These are phyloP conservation scores for Zygnema circumcarinatum DNA, from an alignment of 139 green algal species.

Conservation along the genomic window DNA sequence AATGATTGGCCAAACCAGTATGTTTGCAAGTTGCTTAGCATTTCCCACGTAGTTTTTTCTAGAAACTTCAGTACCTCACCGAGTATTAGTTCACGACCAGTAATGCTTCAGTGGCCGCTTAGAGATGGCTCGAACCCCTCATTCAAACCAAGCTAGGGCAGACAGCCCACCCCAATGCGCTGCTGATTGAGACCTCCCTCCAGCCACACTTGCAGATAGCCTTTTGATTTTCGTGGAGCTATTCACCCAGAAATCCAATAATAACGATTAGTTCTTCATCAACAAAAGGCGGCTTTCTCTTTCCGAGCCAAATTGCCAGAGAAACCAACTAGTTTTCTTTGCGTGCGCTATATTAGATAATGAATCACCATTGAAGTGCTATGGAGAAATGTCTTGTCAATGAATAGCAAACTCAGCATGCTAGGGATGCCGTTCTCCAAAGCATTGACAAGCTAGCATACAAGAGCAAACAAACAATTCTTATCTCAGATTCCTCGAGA, in stretches of 20 bases:
- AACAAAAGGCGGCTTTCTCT: background rate
- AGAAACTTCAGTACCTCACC: too few species aligned
- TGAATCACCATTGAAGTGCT: background rate
- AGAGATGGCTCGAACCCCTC: too few species aligned
- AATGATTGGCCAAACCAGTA: too few species aligned
- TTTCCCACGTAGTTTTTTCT: too few species aligned
- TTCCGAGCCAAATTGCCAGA: background rate
- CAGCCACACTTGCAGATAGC: slow-evolving; percentile 53
- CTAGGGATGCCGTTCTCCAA: too few species aligned
- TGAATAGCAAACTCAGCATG: background rate
- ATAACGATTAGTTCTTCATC: background rate
- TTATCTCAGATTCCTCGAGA: background rate
- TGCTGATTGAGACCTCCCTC: slow-evolving; percentile 61
- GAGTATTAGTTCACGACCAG: too few species aligned
- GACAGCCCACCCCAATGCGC: slow-evolving; percentile 54
- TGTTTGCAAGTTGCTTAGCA: too few species aligned
- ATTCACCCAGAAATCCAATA: background rate
- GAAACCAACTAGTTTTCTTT: background rate
- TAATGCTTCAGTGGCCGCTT: too few species aligned
- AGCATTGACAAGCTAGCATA: too few species aligned
- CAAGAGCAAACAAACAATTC: background rate
- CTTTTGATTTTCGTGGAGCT: slow-evolving; percentile 17
- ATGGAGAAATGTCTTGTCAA: background rate
- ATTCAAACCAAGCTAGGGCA: too few species aligned
- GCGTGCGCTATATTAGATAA: background rate